phyloP scores from a whole-genome alignment of 805 yeast genomes.

The Yarrowia osloensis region DNA sequence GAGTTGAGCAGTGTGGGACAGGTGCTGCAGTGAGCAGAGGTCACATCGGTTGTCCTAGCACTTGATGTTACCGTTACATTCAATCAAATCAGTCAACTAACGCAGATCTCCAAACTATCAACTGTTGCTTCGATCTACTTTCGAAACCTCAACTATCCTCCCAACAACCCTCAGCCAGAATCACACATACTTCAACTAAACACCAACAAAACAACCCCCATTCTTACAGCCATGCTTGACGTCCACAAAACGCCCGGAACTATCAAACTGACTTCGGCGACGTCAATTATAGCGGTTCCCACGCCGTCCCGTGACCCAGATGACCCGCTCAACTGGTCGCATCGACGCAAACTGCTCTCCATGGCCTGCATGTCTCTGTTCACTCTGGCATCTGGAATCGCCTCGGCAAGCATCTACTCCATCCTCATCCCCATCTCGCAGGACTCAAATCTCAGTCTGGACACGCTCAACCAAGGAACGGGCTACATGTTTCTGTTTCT shows the following conservation, averaged over 20 bases:
- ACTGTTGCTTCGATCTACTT: no score
- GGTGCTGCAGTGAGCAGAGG: no score
- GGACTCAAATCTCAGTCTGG: conserved; percentile 45
- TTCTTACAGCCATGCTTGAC: not conserved
- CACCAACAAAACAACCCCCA: not conserved
- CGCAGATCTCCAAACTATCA: no score
- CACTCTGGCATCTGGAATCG: conserved; percentile 50
- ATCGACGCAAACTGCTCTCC: conserved; percentile 51
- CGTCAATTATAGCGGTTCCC: conserved; percentile 55
- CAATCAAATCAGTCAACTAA: no score
- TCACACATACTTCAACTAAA: no score
- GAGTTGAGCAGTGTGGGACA: no score
- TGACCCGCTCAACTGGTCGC: conserved; percentile 69
- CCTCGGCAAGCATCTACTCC: conserved; percentile 53
- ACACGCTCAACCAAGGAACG: conserved; percentile 50
- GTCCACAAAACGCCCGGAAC: conserved; percentile 35
- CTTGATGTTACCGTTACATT: no score
- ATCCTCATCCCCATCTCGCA: conserved; percentile 46
- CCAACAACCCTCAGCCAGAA: no score
- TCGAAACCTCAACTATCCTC: no score
- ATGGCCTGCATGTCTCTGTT: conserved; percentile 45
- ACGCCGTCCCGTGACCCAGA: conserved; percentile 68
- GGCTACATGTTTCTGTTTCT: conserved; percentile 55
- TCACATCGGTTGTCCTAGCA: no score
- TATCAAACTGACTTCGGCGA: conserved; percentile 31